Evolutionary conservation across 441 rosid species (phyloP), one percentile per base, ranked within the genome.

Genomic region (Erysimum cheiri): DNA sequence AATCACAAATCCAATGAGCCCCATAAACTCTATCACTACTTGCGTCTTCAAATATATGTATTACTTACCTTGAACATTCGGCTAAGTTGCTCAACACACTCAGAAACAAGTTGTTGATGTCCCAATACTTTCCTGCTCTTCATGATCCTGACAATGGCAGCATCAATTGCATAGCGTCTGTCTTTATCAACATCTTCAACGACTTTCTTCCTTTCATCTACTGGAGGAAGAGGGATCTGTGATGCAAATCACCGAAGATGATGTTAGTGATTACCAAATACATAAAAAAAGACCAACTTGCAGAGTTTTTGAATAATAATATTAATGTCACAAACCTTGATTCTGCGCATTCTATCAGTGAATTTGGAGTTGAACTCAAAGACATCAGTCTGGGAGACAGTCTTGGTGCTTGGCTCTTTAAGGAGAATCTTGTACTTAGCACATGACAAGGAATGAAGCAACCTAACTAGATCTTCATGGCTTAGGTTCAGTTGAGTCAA

Each of bases 81-180:
- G 71, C 90, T 89, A 60, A 96, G 77, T 70, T 91, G 99, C 83
- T 89, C 97, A 1, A 96, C 97, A 61, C 98, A 93, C 81, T 88
- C 97, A 7, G 79, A 77, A 33, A 93, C 97, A 46, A 96, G 76
- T 12, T 85, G 94, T 60, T 88, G 98, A 73, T 96, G 90, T 47
- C 94, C 90, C 84, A 91, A 77, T 29, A 88, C 84, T 67, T 96
- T 89, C 75, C 97, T 74, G 53, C 94, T 85, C 87, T 96, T 96
- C 99, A 96, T 93, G 70, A 96, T 93, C 44, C 99, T 93, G 9
- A 96, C 99, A 55, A 96, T 85, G 35, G 99, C 91, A 36, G 99
- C 99, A 79, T 96, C 99, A 70, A 93, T 87, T 0, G 96, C 97
- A 73, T 88, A 90, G 28, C 94, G 85, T 41, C 98, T 79, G 77